These are phyloP conservation scores for Carallia pectinifolia DNA, from an alignment of 345 rosid genomes.

Conservation along the genomic window DNA sequence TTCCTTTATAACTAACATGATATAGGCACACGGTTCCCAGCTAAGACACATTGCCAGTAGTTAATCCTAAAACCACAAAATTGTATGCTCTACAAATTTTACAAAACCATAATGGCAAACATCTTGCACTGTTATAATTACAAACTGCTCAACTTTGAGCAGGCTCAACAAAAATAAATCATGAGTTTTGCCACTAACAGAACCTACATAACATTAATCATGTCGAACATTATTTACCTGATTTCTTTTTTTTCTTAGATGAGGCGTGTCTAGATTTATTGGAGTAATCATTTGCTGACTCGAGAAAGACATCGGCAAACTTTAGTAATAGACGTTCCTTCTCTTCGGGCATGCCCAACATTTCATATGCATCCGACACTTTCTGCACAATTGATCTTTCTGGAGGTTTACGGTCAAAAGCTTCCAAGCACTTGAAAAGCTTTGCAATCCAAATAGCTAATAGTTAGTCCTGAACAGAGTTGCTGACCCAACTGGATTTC, in stretches of 20 bases:
- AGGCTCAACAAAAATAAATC: not conserved
- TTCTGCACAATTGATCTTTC: constrained; percentile 67
- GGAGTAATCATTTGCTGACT: constrained; percentile 6
- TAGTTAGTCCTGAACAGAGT: constrained; percentile 1
- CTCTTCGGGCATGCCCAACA: constrained; percentile 63
- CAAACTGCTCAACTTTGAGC: not conserved
- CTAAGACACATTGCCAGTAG: too few species aligned
- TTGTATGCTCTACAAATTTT: too few species aligned
- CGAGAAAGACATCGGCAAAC: constrained; percentile 48
- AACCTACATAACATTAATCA: not conserved
- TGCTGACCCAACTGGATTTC: too few species aligned
- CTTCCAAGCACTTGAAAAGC: constrained; percentile 85
- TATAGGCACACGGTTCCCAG: too few species aligned
- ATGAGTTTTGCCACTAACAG: not conserved
- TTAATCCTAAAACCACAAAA: too few species aligned
- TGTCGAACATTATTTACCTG: constrained; percentile 26
- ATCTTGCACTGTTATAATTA: not conserved
- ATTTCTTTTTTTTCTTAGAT: constrained; percentile 41
- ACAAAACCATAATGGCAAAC: not conserved
- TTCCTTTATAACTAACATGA: too few species aligned
- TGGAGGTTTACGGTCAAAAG: constrained; percentile 76
- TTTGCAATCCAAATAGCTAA: constrained; percentile 23
- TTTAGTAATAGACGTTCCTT: constrained; percentile 57
- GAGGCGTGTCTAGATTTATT: constrained; percentile 34
- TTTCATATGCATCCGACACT: constrained; percentile 78